These are phyloP conservation scores for Yueomyces sinensis DNA, from an alignment of 805 yeast species.

Conservation along the genomic window DNA sequence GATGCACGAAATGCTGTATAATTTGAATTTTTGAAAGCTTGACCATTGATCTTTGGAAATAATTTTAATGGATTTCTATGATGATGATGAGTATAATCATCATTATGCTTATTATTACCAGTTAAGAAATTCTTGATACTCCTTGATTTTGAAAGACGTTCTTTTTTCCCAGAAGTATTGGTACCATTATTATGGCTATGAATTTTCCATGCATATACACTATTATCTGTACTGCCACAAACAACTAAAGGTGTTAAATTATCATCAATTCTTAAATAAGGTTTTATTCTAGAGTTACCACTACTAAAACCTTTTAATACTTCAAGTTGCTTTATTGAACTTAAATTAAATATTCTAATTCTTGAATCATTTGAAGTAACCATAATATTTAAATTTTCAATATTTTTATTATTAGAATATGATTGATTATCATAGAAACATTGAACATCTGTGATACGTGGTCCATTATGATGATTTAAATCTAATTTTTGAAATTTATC, in stretches of 20 bases:
- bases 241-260: conserved; percentile 32
- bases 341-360: conserved; percentile 49
- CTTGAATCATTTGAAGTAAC: conserved; percentile 77
- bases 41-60: neutral
- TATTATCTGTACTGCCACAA: conserved; percentile 78
- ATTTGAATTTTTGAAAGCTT: conserved; percentile 35
- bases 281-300: conserved; percentile 57
- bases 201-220: conserved; percentile 71
- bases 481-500: conserved; percentile 4
- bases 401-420: neutral
- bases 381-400: conserved; percentile 30
- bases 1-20: conserved; percentile 70
- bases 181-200: conserved; percentile 11
- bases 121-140: conserved; percentile 1
- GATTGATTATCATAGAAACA: conserved; percentile 20
- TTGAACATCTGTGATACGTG: conserved; percentile 68
- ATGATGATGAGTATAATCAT: neutral
- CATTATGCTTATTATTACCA: neutral
- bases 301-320: conserved; percentile 68
- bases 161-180: conserved; percentile 1
- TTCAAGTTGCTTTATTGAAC: conserved; percentile 41
- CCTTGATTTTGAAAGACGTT: neutral
- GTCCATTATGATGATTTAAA: conserved; percentile 21
- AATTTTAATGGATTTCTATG: neutral
- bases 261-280: conserved; percentile 21